A percentile compares a stretch with the other conserved stretches of the same genome.
phyloP scores from a whole-genome alignment of 441 rosid species.

The Adansonia madagascariensis region DNA sequence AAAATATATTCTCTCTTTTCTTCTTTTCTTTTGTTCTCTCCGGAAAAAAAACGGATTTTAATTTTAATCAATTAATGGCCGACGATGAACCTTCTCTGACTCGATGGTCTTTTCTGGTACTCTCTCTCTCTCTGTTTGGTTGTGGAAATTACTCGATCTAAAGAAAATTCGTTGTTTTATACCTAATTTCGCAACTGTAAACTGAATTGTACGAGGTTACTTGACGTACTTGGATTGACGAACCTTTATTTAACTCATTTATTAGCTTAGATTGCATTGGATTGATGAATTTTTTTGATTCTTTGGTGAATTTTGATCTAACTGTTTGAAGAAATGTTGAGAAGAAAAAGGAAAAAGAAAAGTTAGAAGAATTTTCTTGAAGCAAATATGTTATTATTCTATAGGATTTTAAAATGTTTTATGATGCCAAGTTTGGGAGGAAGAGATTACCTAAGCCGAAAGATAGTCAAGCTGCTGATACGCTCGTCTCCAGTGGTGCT shows the following conservation, averaged over 20 bases:
- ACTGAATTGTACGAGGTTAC: conserved; percentile 10
- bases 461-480: conserved; percentile 38
- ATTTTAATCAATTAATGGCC: conserved; percentile 43
- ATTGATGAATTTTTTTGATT: not conserved
- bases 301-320: conserved; percentile 4
- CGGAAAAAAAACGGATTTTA: no score
- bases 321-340: not conserved
- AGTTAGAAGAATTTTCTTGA: conserved; percentile 32
- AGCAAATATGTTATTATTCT: conserved; percentile 46
- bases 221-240: conserved; percentile 3
- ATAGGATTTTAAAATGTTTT: conserved; percentile 77
- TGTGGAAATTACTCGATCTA: not conserved
- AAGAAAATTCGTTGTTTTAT: not conserved
- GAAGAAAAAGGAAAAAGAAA: not conserved
- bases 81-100: conserved; percentile 71
- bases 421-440: conserved; percentile 93
- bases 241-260: not conserved
- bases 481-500: conserved; percentile 38
- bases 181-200: not conserved
- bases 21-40: not conserved
- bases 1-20: conserved; percentile 1
- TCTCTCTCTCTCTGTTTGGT: conserved; percentile 9
- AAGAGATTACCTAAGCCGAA: conserved; percentile 48
- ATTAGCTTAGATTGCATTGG: not conserved
- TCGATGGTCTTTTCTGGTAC: conserved; percentile 92